phyloP scores from a whole-genome alignment of 2,329 filamentous ascomycete genomes.

The Blastomyces emzantsi region DNA sequence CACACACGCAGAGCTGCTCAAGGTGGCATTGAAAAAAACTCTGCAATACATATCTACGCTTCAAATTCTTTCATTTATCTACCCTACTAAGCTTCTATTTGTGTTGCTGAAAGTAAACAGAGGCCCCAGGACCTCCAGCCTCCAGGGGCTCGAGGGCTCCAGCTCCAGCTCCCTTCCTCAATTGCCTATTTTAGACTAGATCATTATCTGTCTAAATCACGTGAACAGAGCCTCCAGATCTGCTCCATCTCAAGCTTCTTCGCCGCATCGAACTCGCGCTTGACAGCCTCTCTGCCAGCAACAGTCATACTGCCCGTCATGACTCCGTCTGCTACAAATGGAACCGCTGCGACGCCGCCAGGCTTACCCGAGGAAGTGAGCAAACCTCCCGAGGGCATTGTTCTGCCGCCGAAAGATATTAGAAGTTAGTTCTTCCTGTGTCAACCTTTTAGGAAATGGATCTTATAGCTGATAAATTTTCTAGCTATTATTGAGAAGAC shows the following conservation, averaged over 20 bases:
- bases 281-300: background rate
- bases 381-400: conserved; percentile 72
- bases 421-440: conserved; percentile 43
- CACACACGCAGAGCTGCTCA: background rate
- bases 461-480: conserved; percentile 20
- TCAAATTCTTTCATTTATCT: background rate
- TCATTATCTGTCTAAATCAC: background rate
- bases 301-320: conserved; percentile 21
- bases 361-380: conserved; percentile 49
- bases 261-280: background rate
- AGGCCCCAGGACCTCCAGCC: too few relatives aligned
- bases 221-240: background rate
- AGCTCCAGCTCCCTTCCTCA: background rate
- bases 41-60: background rate
- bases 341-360: conserved; percentile 26
- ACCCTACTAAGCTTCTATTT: background rate
- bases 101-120: too few relatives aligned
- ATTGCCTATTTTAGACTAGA: conserved; percentile 1
- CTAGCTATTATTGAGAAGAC: conserved; percentile 78
- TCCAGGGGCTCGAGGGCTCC: too few relatives aligned
- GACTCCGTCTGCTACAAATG: conserved; percentile 34
- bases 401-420: conserved; percentile 78
- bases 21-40: background rate
- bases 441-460: background rate
- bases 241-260: background rate